Base-by-base conservation (phyloP, 1,284 basidiomycete genomes). In the Trametes hirsuta region DNA sequence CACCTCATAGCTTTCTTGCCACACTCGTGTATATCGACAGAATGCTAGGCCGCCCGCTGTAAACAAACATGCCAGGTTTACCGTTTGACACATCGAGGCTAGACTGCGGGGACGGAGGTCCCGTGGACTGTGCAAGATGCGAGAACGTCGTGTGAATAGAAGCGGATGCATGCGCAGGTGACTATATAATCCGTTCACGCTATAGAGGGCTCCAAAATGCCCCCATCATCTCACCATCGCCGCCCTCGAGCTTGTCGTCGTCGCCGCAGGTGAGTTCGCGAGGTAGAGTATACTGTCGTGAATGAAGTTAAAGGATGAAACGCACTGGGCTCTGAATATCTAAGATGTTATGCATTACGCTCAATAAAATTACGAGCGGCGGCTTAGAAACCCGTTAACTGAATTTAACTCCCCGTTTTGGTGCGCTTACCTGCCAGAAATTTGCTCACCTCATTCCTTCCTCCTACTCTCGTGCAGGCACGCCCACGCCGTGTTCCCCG, bases 361-460 rank as follows among this genome's bases (percentile, higher is more conserved):
- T 87, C 81, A 65, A 69, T 65, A 68, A 61, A 68, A 61, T 60
- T 51, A 59, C 53, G 81, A 81, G 85, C 81, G 87, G 89, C 90
- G 89, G 90, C 89, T 80, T 92, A 91, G 89, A 92, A 92, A 91
- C 81, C 90, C 90, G 90, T 91, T 86, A 77, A 87, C 90, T 91
- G 90, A 93, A 25, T 59, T 58, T 62, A 40, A 6, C 30, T 46
- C 5, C 52, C 3, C 11, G 36, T 53, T 45, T 21, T 18, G 42
- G 37, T 14, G 5, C n/a, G 1, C 10, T 15, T 15, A 12, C n/a
- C 6, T 18, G 18, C 18, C 9, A 4, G 34, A 53, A 53, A 53
- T 46, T 53, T 53, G 42, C 42, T 37, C 42, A 45, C 37, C 34
- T 37, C 37, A 46, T 25, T 56, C 42, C 39, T 53, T 45, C 24